phyloP scores from a whole-genome alignment of 164 flowering plant genomes.

The Houttuynia cordata region DNA sequence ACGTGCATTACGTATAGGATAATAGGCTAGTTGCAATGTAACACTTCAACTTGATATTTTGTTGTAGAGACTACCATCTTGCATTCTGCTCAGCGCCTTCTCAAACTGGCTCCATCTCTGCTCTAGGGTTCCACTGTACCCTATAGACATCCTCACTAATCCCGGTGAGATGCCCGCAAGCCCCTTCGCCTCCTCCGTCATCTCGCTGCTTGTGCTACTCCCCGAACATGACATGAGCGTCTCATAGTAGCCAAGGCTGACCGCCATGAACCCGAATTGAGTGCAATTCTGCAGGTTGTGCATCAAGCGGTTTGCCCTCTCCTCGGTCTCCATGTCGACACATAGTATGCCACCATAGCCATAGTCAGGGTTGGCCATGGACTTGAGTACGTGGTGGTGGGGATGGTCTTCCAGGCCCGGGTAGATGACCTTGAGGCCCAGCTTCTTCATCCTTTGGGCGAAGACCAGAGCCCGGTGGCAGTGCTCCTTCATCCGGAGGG shows the following conservation, averaged over 20 bases:
- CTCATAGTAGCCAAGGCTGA: constrained; percentile 90
- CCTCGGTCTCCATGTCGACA: constrained; percentile 81
- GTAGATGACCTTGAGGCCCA: constrained; percentile 85
- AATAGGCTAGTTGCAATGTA: background rate
- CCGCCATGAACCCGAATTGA: constrained; percentile 89
- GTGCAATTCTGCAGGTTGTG: constrained; percentile 52
- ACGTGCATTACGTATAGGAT: too few relatives aligned
- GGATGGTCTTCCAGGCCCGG: constrained; percentile 95
- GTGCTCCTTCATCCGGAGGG: constrained; percentile 83
- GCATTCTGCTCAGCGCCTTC: constrained; percentile 50
- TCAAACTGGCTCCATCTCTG: constrained; percentile 84
- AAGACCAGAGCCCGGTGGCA: constrained; percentile 52
- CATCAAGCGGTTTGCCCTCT: constrained; percentile 65
- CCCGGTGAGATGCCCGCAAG: constrained; percentile 86
- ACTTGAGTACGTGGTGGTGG: constrained; percentile 39
- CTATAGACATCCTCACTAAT: constrained; percentile 80
- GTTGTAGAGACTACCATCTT: constrained; percentile 8
- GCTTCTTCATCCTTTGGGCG: constrained; percentile 61
- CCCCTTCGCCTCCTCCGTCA: constrained; percentile 54
- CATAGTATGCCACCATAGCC: constrained; percentile 79
- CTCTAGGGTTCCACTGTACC: constrained; percentile 73
- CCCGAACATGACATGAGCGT: constrained; percentile 97
- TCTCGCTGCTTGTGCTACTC: constrained; percentile 83
- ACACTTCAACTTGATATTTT: background rate
- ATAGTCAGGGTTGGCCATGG: constrained; percentile 52